Evolutionary conservation across 805 yeast genomes (phyloP), one percentile per base, ranked within the genome.

Genomic region (Zygotorulaspora sp.): DNA sequence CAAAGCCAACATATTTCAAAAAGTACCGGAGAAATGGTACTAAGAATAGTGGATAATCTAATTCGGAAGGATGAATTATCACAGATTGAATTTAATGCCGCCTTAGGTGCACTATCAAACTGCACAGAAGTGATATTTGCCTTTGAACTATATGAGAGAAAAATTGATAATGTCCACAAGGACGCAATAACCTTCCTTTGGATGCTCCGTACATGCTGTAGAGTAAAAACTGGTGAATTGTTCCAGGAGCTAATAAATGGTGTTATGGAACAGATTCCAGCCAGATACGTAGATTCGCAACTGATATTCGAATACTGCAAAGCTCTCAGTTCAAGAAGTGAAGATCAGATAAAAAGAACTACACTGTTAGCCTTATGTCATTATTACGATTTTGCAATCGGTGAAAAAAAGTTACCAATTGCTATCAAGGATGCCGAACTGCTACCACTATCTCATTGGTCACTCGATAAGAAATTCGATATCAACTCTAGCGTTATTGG

Each of bases 51-150:
- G 3, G 38, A 50, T 6, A 56, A 47, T 8, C 54, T 65, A 23
- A 53, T 63, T 2, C 50, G 52, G 21, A 58, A 53, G n/a, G 38
- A 53, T 3, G 46, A 51, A 4, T 44, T 70, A 6, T 65, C 70
- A 20, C 56, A 57, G 14, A 65, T 63, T 5, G 75, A 71, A 46
- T 61, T 68, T 13, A 75, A 75, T 48, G 62, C 78, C 17, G 69
- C 67, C 0, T 48, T 75, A 35, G 59, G 66, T 18, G 74, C 76
- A 0, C 45, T 75, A 19, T 48, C 71, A 33, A 66, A 65, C 35
- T 65, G 73, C 21, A 50, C 45, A 5, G 68, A 70, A 39, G 57
- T 65, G 9, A 61, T 61, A 0, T 45, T 55, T 9, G 68, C 70
- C 0, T 55, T 71, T 30, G 53, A 63, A n/a, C 45, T 73, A 4